phyloP scores from a whole-genome alignment of 78 protist genomes.

The Tieghemostelium lacteum region DNA sequence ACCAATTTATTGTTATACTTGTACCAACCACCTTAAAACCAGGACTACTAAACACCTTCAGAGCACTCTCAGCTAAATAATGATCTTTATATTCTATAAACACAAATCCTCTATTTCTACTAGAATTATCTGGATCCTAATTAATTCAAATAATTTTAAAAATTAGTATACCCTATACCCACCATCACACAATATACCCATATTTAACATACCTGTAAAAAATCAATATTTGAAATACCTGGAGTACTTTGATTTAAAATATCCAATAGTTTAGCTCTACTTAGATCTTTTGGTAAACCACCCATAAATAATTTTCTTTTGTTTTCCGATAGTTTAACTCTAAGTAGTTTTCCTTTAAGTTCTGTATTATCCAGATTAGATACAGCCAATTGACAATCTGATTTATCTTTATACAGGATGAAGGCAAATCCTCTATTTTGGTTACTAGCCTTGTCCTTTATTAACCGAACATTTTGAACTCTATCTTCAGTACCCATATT shows the following conservation, averaged over 20 bases:
- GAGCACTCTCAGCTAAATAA: slow-evolving; percentile 64
- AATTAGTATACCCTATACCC: not conserved
- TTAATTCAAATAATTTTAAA: not conserved
- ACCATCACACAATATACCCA: no score
- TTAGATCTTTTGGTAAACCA: slow-evolving; percentile 49
- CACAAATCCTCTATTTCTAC: slow-evolving; percentile 56
- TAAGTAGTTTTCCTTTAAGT: slow-evolving; percentile 25
- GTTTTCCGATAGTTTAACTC: slow-evolving; percentile 29
- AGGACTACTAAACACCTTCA: slow-evolving; percentile 8
- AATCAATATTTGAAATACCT: slow-evolving; percentile 24
- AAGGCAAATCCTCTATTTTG: slow-evolving; percentile 63
- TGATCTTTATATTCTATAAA: slow-evolving; percentile 51
- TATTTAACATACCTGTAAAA: no score
- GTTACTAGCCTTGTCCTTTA: slow-evolving; percentile 29
- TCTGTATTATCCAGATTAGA: not conserved
- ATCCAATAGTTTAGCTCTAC: not conserved
- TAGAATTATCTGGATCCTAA: slow-evolving; percentile 28
- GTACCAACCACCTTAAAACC: slow-evolving; percentile 3
- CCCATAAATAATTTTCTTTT: slow-evolving; percentile 48
- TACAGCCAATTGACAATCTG: slow-evolving; percentile 24
- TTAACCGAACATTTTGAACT: slow-evolving; percentile 16
- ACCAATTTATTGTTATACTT: slow-evolving; percentile 59
- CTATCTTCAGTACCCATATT: not conserved
- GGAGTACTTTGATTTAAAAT: not conserved
- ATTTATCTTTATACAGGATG: slow-evolving; percentile 11